Base-by-base conservation (phyloP, 2,329 filamentous ascomycete genomes). In the Colletotrichum phormii region DNA sequence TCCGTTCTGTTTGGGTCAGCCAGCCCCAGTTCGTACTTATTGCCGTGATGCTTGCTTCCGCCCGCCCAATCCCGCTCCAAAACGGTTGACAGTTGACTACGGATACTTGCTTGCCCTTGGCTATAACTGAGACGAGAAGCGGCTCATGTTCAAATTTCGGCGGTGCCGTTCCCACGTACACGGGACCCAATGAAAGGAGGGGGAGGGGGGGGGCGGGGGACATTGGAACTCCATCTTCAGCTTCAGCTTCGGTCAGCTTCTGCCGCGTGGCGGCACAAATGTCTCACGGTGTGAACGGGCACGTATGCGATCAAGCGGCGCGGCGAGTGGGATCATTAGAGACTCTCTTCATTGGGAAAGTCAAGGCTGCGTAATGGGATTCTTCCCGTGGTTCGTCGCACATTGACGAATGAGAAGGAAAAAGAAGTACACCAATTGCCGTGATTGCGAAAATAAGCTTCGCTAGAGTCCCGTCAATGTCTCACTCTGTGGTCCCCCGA, bases 111-210 rank as follows among this genome's bases (percentile, higher is more conserved):
- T 60, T 24, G 15, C 22, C 59, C 67, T 53, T 31, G 33, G 55
- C 54, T 5, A 42, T 5, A 12, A 22, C n/a, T 26, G 35, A 61
- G 22, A 11, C 60, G 26, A 31, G 35, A 29, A 35, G 29, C 61
- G 37, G 37, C 55, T 29, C 37, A 35, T 62, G 22, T 35, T 67
- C 63, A 71, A 42, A n/a, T 71, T 67, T 71, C 68, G 68, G 68
- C 68, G 64, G 46, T 24, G 58, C 68, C 68, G 68, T 71, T 42
- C 55, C 37, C 55, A 67, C 42, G 55, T 42, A 46, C 29, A 26
- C 54, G 54, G 64, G 31, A 49, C 33, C 42, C 37, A 61, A 49
- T 31, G 24, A 63, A 31, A n/a, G 26, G 37, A 26, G 26, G 26
- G 26, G 26, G 26, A 4, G 26, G 4, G 2, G 4, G n/a, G n/a